phyloP scores from a whole-genome alignment of 2,329 filamentous ascomycete species.

The Capronia coronata region DNA sequence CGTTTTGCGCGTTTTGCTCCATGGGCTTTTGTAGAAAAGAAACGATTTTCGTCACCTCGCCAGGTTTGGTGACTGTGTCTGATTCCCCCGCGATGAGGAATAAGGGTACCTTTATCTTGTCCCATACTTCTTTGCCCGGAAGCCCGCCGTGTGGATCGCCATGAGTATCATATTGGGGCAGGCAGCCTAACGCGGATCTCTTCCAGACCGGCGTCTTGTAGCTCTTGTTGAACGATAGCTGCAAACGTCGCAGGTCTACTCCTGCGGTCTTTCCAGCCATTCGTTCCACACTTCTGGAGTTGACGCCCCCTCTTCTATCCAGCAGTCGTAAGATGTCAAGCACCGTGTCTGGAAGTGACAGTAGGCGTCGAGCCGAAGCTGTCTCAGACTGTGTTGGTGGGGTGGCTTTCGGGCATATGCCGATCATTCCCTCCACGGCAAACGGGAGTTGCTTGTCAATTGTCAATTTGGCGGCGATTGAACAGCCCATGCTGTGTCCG shows the following conservation, averaged over 20 bases:
- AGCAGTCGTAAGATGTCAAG: constrained; percentile 71
- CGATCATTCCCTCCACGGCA: constrained; percentile 68
- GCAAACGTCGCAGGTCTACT: constrained; percentile 38
- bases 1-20: not conserved
- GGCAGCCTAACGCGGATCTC: constrained; percentile 67
- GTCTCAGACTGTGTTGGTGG: constrained; percentile 53
- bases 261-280: constrained; percentile 52
- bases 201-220: constrained; percentile 77
- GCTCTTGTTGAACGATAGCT: constrained; percentile 61
- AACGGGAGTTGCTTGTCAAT: constrained; percentile 52
- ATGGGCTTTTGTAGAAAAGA: constrained; percentile 16
- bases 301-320: constrained; percentile 70
- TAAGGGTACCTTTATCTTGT: constrained; percentile 63
- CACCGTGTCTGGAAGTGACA: constrained; percentile 59
- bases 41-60: constrained; percentile 63
- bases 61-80: constrained; percentile 68
- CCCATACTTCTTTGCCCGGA: constrained; percentile 66
- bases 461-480: constrained; percentile 66
- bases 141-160: constrained; percentile 56
- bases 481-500: constrained; percentile 78
- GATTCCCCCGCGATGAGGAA: constrained; percentile 71
- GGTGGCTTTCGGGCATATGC: constrained; percentile 69
- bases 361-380: constrained; percentile 49
- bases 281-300: constrained; percentile 71
- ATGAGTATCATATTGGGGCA: constrained; percentile 54